Percentiles rank a stretch among this genome's conserved stretches.
Conservation (phyloP, 192 early-diverging fungal genomes). For the Diversispora eburnea region DNA sequence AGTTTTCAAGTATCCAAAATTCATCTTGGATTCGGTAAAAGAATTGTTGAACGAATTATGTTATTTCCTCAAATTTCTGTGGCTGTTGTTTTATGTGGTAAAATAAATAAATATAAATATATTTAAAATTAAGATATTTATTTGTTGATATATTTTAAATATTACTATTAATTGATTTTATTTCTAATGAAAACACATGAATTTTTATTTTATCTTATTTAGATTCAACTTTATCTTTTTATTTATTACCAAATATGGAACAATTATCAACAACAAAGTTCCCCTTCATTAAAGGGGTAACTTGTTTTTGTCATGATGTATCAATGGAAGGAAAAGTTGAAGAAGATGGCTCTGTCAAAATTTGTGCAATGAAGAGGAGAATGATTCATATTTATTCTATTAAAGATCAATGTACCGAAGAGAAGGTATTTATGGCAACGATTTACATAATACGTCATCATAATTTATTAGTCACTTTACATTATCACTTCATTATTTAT, state of each 20-base stretch:
- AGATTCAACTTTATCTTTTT: constrained; percentile 70
- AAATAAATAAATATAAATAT: constrained; percentile 5
- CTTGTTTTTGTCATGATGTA: constrained; percentile 54
- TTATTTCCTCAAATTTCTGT: constrained; percentile 60
- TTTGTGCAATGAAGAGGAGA: constrained; percentile 50
- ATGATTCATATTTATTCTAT: constrained; percentile 43
- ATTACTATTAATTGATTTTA: too few relatives aligned
- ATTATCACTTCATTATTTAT: background rate
- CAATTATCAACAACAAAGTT: constrained; percentile 38
- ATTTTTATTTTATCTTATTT: background rate
- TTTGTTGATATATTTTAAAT: background rate
- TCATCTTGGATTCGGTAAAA: constrained; percentile 55
- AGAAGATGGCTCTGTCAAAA: constrained; percentile 47
- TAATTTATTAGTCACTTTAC: too few relatives aligned
- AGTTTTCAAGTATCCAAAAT: constrained; percentile 44
- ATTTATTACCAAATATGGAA: constrained; percentile 51
- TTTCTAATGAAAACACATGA: background rate
- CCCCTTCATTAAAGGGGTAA: constrained; percentile 54
- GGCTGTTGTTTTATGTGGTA: constrained; percentile 68
- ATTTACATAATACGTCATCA: too few relatives aligned
- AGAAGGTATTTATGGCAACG: background rate
- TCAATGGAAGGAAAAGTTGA: constrained; percentile 44
- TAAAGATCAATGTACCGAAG: background rate
- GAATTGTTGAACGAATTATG: constrained; percentile 58
- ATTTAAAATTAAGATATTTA: background rate